A percentile compares a stretch with the other conserved stretches of the same genome.
Conservation (phyloP, 495 filamentous ascomycete species). For the Extremus antarcticus region DNA sequence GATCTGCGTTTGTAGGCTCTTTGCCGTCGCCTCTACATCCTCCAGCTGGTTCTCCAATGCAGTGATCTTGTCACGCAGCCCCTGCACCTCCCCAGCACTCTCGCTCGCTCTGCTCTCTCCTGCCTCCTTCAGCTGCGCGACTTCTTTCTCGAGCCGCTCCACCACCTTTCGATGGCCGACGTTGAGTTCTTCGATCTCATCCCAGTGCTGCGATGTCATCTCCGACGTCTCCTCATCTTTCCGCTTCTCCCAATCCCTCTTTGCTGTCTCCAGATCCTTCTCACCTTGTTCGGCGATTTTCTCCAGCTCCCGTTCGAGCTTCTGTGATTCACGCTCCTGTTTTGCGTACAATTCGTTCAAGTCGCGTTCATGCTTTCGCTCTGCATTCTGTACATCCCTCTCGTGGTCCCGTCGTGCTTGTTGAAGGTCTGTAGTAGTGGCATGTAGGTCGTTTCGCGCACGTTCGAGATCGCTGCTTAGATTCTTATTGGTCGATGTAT, state of each 20-base stretch:
- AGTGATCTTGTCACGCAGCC: slow-evolving; percentile 49
- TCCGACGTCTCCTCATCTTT: slow-evolving; percentile 19
- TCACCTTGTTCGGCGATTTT: slow-evolving; percentile 25
- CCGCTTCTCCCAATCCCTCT: slow-evolving; percentile 15
- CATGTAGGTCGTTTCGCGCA: slow-evolving; percentile 38
- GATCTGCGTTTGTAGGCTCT: slow-evolving; percentile 47
- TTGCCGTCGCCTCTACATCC: slow-evolving; percentile 6
- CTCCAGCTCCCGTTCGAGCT: slow-evolving; percentile 22
- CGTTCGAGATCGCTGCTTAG: slow-evolving; percentile 51
- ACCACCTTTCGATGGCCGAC: slow-evolving; percentile 45
- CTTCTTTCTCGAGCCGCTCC: slow-evolving; percentile 30
- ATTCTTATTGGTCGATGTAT: slow-evolving; percentile 44
- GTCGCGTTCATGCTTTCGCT: slow-evolving; percentile 28
- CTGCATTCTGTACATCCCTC: slow-evolving; percentile 48
- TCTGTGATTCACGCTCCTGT: slow-evolving; percentile 23
- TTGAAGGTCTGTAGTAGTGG: slow-evolving; percentile 37
- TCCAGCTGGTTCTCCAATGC: slow-evolving; percentile 9
- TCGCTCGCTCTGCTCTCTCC: slow-evolving; percentile 41
- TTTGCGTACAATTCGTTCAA: slow-evolving; percentile 23
- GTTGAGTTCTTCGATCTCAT: slow-evolving; percentile 39
- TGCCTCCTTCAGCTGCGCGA: slow-evolving; percentile 10
- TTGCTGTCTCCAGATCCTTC: slow-evolving; percentile 22
- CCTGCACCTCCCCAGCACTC: slow-evolving; percentile 52
- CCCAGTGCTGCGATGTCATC: slow-evolving; percentile 36
- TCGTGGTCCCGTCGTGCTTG: slow-evolving; percentile 42